phyloP scores from a whole-genome alignment of 306 rosid species.

The Trifolium repens region DNA sequence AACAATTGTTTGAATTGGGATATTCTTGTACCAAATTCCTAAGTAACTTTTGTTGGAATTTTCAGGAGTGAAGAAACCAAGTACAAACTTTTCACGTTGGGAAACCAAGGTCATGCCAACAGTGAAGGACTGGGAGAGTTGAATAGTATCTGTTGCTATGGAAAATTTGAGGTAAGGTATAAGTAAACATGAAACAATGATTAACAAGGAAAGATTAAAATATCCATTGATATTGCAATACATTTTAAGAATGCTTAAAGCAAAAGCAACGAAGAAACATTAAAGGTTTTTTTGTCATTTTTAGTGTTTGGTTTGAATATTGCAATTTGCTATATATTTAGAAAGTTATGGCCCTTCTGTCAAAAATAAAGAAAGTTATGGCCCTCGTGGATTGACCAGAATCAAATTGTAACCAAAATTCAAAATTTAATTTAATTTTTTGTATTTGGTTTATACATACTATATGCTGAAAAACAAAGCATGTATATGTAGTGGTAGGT shows the following conservation, averaged over 20 bases:
- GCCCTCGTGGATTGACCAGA: neutral
- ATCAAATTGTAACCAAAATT: neutral
- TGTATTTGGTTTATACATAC: neutral
- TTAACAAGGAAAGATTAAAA: neutral
- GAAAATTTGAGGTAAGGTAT: slow-evolving; percentile 32
- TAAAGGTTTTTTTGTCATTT: no score
- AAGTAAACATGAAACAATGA: neutral
- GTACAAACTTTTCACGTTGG: slow-evolving; percentile 45
- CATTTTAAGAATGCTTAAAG: neutral
- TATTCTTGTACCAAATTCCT: slow-evolving; percentile 63
- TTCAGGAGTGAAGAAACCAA: slow-evolving; percentile 65
- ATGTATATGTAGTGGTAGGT: no score
- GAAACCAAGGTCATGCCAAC: slow-evolving; percentile 53
- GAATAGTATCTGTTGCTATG: slow-evolving; percentile 44
- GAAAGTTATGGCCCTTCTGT: no score
- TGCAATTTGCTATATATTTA: no score
- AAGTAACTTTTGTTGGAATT: slow-evolving; percentile 49
- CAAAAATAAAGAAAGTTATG: no score
- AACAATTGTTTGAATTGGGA: slow-evolving; percentile 45
- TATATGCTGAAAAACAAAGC: slow-evolving; percentile 1
- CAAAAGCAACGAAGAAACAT: neutral
- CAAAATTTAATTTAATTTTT: neutral
- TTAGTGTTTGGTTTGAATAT: no score
- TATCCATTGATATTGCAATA: slow-evolving; percentile 3
- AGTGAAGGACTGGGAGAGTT: slow-evolving; percentile 42